Percentiles rank a stretch among this genome's conserved stretches.
These are phyloP conservation scores for Candida sanyaensis DNA, from an alignment of 1,139 yeast species.

Conservation along the genomic window DNA sequence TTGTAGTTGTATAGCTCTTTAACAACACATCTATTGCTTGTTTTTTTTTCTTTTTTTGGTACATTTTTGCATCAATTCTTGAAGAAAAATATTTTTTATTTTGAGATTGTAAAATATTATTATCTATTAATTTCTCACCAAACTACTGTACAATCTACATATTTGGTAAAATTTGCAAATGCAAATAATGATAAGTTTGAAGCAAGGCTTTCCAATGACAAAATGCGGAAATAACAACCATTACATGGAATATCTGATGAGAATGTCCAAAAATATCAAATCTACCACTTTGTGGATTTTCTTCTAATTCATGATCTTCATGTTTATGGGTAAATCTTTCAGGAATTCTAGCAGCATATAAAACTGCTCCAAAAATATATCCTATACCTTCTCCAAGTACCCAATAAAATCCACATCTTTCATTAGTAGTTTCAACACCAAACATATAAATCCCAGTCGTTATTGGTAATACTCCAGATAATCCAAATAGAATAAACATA, in stretches of 20 bases:
- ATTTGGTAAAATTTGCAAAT: conserved; percentile 20
- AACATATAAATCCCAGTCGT: conserved; percentile 45
- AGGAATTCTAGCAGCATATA: conserved; percentile 80
- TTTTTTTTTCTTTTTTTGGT: too few species aligned
- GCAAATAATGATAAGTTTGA: conserved; percentile 58
- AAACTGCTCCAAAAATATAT: conserved; percentile 75
- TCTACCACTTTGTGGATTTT: conserved; percentile 26
- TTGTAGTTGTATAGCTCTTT: too few species aligned
- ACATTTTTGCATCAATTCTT: too few species aligned
- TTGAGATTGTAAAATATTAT: too few species aligned
- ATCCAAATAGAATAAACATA: conserved; percentile 80
- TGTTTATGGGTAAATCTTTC: conserved; percentile 70
- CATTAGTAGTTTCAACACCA: conserved; percentile 41
- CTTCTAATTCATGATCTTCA: conserved; percentile 18
- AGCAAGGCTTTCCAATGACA: conserved; percentile 72
- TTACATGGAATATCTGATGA: conserved; percentile 83
- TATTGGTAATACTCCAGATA: conserved; percentile 76
- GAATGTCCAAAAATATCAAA: conserved; percentile 81
- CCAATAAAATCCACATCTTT: conserved; percentile 61
- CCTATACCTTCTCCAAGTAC: conserved; percentile 67
- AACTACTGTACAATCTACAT: not conserved
- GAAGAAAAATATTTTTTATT: too few species aligned
- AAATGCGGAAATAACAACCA: conserved; percentile 80
- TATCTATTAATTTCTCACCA: too few species aligned
- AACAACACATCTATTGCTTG: too few species aligned